Conservation (phyloP, 164 flowering plant species). For the Annona squamosa region DNA sequence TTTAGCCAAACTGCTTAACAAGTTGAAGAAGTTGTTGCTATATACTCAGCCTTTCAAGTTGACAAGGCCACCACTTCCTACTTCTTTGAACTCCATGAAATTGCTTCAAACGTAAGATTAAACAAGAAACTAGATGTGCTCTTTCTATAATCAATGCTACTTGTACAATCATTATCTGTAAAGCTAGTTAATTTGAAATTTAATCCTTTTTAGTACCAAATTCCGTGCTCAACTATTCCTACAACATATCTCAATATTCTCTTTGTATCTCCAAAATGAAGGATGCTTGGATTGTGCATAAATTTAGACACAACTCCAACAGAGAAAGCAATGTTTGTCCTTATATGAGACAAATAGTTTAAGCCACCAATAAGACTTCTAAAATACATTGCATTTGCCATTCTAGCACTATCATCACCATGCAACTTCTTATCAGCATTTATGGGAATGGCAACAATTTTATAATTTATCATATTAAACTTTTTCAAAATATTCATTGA, state of each 20-base stretch:
- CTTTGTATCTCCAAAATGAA: conserved; percentile 18
- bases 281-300: conserved; percentile 21
- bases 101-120: conserved; percentile 3
- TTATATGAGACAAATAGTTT: not conserved
- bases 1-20: conserved; percentile 8
- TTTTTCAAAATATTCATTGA: conserved; percentile 15
- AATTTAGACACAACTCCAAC: not conserved
- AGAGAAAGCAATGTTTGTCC: not conserved
- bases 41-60: conserved; percentile 18
- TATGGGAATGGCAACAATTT: conserved; percentile 10
- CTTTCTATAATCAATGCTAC: conserved; percentile 20
- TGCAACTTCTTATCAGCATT: conserved; percentile 2
- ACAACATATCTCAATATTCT: conserved; percentile 13
- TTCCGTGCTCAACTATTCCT: conserved; percentile 7
- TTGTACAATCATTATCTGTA: conserved; percentile 20
- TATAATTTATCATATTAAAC: conserved; percentile 15
- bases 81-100: conserved; percentile 23
- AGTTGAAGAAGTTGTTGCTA: conserved; percentile 16
- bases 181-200: conserved; percentile 10
- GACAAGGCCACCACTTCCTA: conserved; percentile 19
- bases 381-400: conserved; percentile 18
- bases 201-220: conserved; percentile 13
- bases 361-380: conserved; percentile 12
- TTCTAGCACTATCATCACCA: conserved; percentile 3
- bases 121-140: conserved; percentile 27